Evolutionary conservation across 139 green algal species (phyloP), one percentile per base, ranked within the genome.

Genomic region (Monoraphidium neglectum): DNA sequence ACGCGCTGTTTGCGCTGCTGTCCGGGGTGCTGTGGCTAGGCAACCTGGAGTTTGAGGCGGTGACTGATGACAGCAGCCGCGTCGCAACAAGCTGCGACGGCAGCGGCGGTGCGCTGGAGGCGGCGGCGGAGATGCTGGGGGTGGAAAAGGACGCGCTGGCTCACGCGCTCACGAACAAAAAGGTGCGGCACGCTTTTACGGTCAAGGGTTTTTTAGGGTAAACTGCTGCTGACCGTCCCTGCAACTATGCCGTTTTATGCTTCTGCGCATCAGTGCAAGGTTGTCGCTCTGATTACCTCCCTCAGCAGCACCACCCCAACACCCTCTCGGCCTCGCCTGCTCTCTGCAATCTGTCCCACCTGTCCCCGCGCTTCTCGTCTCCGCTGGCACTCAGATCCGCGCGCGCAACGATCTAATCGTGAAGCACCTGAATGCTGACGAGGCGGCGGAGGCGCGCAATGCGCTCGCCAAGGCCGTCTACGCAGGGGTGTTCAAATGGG

Each of bases 11-110:
- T 65, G 54, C 75, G 23, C 78, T 91, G 5, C 87, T 99, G 54
- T 87, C 89, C 3, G 92, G 90, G 4, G 87, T 99, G 53, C 79
- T 99, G 40, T 96, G 97, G 81, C 84, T 99, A 46, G 95, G 95
- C 68, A 97, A 97, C 79, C 77, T 97, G 21, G 61, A 83, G n/a
- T 95, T 98, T 68, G 73, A 79, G 38, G 49, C 64, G 5, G 63
- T 83, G 32, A 81, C 84, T 24, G 82, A 85, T 32, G 85, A 90
- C 54, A 72, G 70, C 65, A 87, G 74, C 74, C 68, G 64, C 24
- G 40, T 80, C 36, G 46, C 35, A 51, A n/a, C n/a, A n/a, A n/a
- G n/a, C n/a, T n/a, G n/a, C n/a, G n/a, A n/a, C n/a, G n/a, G n/a
- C n/a, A 12, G 65, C 18, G 65, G 81, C 40, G 62, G 68, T 4